Evolutionary conservation across 495 filamentous ascomycete species (phyloP).

Genomic region (Pyrenopolyporus hunteri): DNA sequence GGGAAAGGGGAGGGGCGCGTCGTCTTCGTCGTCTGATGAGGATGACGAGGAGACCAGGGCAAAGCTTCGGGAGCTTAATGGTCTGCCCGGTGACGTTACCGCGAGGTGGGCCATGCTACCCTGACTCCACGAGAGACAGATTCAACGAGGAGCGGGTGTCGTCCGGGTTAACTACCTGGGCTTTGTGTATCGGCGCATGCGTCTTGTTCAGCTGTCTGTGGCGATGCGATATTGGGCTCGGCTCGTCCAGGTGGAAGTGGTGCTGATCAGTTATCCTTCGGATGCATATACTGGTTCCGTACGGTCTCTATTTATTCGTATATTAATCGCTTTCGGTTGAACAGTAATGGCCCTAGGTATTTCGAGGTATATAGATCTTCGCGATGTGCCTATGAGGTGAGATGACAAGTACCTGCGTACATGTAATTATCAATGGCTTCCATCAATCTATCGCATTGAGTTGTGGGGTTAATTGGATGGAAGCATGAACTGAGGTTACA

Average conservation of each 20-base stretch:
- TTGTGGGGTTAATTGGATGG: too few relatives aligned
- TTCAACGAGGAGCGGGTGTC: background rate
- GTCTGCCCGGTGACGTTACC: slow-evolving; percentile 38
- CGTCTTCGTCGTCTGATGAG: slow-evolving; percentile 55
- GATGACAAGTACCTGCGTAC: too few relatives aligned
- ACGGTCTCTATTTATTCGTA: too few relatives aligned
- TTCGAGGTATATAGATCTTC: too few relatives aligned
- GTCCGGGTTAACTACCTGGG: background rate
- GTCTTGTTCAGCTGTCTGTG: background rate
- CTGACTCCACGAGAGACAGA: background rate
- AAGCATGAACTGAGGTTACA: background rate
- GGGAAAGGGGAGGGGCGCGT: slow-evolving; percentile 79
- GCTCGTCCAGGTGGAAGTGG: background rate
- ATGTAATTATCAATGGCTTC: too few relatives aligned
- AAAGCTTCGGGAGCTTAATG: slow-evolving; percentile 44
- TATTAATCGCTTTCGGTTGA: too few relatives aligned
- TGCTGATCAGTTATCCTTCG: background rate
- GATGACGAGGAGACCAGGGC: slow-evolving; percentile 41
- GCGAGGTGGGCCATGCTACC: slow-evolving; percentile 46
- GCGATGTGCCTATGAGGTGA: too few relatives aligned
- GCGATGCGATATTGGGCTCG: background rate
- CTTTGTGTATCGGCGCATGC: slow-evolving; percentile 5
- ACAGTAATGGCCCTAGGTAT: too few relatives aligned
- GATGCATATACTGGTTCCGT: background rate
- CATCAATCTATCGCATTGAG: too few relatives aligned